Evolutionary conservation across 257 asterid genomes (phyloP), one percentile per base, ranked within the genome.

Genomic region (Solanum okadae): DNA sequence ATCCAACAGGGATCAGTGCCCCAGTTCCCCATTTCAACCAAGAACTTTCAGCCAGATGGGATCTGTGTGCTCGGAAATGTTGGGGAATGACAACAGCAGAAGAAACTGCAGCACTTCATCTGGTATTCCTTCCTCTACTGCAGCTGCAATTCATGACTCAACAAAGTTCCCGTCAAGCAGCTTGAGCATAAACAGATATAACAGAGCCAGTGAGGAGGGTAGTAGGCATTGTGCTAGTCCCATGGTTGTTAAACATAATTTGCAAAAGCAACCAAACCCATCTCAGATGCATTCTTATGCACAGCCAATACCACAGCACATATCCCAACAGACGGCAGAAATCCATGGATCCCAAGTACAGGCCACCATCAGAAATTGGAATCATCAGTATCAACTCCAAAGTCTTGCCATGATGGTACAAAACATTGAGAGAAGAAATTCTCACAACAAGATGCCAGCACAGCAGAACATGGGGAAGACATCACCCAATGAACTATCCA

Each of bases 1-100:
- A 87, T 82, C 86, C 85, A 91, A 92, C 87, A 90, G 95, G 90
- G 92, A 86, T 22, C 65, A 89, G 87, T 84, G 83, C 88, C 87
- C 85, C 52, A 86, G 70, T 87, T 84, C 91, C 73, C 90, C 83
- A 90, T 79, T 42, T 81, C 56, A 87, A 84, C 77, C 79, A 88
- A 70, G 89, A 83, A 77, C 14, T 86, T 77, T 76, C 38, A 70
- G 61, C 86, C 44, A 87, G 86, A 91, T 88, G 88, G 90, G 91
- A 75, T 90, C 94, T 68, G 89, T 90, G 92, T 73, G 85, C 73
- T 85, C 63, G 25, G 91, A 90, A 72, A 88, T 83, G 86, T 89
- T 89, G 35, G 82, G 88, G 88, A 87, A 59, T 5, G 63, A 89
- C 46, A 84, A 89, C 52, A 83, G 79, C 34, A 87, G 78, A 73